A percentile compares a stretch with the other conserved stretches of the same genome.
These are phyloP conservation scores for Apiotrichum gamsii DNA, from an alignment of 1,284 basidiomycete species.

Conservation along the genomic window DNA sequence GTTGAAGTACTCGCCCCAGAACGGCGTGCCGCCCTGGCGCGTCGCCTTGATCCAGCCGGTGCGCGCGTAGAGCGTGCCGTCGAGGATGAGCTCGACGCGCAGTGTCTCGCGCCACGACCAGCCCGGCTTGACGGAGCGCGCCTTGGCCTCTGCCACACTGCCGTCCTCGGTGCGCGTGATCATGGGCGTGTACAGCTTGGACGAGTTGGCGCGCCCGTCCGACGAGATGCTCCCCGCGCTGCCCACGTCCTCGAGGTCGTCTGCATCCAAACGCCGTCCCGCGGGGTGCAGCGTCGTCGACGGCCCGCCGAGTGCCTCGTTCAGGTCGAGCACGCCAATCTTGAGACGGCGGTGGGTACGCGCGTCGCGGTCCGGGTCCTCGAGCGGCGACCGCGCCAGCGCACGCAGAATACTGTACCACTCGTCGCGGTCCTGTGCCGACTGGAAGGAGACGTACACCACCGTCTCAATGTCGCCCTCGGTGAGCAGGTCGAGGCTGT, in stretches of 20 bases:
- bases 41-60: conserved; percentile 25
- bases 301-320: conserved; percentile 9
- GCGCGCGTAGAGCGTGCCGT: conserved; percentile 19
- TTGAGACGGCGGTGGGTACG: conserved; percentile 21
- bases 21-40: conserved; percentile 15
- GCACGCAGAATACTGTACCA: conserved; percentile 18
- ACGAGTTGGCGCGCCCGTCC: neutral
- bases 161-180: neutral
- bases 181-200: neutral
- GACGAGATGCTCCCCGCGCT: neutral
- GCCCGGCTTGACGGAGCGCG: conserved; percentile 1
- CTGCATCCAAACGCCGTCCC: neutral
- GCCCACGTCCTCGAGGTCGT: neutral
- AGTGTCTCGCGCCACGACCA: conserved; percentile 24
- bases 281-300: neutral
- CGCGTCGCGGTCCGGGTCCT: neutral
- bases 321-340: conserved; percentile 23
- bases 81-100: conserved; percentile 21
- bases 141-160: neutral
- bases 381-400: conserved; percentile 6
- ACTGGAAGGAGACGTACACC: conserved; percentile 9
- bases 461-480: neutral
- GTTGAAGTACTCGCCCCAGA: conserved; percentile 28
- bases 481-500: neutral
- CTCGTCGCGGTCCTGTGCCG: conserved; percentile 10